Percentiles rank a stretch among this genome's conserved stretches.
These are phyloP conservation scores for Scedosporium dehoogii DNA, from an alignment of 2,329 filamentous ascomycete species.

Conservation along the genomic window DNA sequence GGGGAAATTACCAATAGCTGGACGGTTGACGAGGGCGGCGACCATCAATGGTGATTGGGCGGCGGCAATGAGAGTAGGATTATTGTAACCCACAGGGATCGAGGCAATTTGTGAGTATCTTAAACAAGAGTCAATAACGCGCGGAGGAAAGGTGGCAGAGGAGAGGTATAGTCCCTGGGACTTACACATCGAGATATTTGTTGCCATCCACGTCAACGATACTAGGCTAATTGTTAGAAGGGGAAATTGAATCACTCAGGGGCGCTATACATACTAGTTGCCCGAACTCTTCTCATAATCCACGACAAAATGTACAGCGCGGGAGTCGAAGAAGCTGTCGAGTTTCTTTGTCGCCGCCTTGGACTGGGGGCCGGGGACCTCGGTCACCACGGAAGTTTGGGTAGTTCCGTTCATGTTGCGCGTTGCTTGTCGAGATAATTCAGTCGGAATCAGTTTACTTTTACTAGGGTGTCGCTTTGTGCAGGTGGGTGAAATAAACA, in stretches of 20 bases:
- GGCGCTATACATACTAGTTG: slow-evolving; percentile 29
- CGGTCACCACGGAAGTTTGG: slow-evolving; percentile 23
- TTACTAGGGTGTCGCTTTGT: too few species aligned
- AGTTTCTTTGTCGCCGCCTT: slow-evolving; percentile 30
- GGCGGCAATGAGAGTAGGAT: slow-evolving; percentile 60
- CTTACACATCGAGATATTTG: slow-evolving; percentile 37
- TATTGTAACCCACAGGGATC: slow-evolving; percentile 89
- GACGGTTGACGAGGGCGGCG: slow-evolving; percentile 74
- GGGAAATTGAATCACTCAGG: neutral
- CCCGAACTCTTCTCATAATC: slow-evolving; percentile 42
- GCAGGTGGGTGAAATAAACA: too few species aligned
- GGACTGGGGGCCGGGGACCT: slow-evolving; percentile 29
- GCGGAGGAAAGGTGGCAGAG: slow-evolving; percentile 9
- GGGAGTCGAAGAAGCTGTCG: slow-evolving; percentile 38
- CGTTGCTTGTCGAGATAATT: neutral
- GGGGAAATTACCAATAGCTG: slow-evolving; percentile 85
- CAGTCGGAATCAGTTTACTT: too few species aligned
- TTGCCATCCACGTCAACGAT: slow-evolving; percentile 41
- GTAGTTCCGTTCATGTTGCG: slow-evolving; percentile 22
- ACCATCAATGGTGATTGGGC: slow-evolving; percentile 71
- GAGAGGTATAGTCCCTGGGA: slow-evolving; percentile 6
- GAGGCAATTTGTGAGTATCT: slow-evolving; percentile 88
- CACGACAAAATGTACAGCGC: slow-evolving; percentile 41
- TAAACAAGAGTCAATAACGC: neutral
- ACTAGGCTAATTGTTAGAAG: slow-evolving; percentile 11